Base-by-base conservation (phyloP, 192 early-diverging fungal species). In the Gryganskiella cystojenkinii region DNA sequence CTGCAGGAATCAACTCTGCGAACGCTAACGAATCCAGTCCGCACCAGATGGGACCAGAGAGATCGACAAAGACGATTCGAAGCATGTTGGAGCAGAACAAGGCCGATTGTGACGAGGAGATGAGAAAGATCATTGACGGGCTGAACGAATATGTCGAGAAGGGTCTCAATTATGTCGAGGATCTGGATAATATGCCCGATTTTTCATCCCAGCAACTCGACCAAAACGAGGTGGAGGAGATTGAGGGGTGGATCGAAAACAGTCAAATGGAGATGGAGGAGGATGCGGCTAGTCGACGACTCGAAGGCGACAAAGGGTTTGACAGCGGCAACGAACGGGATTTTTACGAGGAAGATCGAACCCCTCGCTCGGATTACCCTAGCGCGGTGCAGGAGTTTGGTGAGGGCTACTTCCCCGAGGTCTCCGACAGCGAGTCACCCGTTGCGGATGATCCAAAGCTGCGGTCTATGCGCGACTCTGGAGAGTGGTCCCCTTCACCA, bases 111-210 rank as follows among this genome's bases (percentile, higher is more conserved):
- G 74, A 78, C 20, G 74, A 78, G 22, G 66, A 78, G 51, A 78
- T 95, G 53, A 78, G 85, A 17, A 74, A 83, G 19, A 88, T 93
- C 56, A 87, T 94, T 30, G 72, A 86, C 42, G 91, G 89, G 46
- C 79, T 93, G 4, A 86, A 88, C 60, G 86, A 89, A 43, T 87
- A 85, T 45, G 92, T 93, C 10, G 92, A 95, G 56, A 81, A 75
- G 27, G 81, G 83, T 13, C 71, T 84, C 13, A 79, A 80, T 27
- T 83, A 88, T 43, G 85, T 82, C 8, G 82, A 83, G 44, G 78
- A 81, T 19, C 44, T 78, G 37, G 81, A 76, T 22, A 78, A 30
- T 27, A 68, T 69, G 53, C 74, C 81, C 0, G 70, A 79, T 11
- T 80, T 64, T 35, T 51, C 64, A 15, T 15, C 70, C 3, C 79